Evolutionary conservation across 2,329 filamentous ascomycete genomes (phyloP).

Genomic region (Apiospora sp.): DNA sequence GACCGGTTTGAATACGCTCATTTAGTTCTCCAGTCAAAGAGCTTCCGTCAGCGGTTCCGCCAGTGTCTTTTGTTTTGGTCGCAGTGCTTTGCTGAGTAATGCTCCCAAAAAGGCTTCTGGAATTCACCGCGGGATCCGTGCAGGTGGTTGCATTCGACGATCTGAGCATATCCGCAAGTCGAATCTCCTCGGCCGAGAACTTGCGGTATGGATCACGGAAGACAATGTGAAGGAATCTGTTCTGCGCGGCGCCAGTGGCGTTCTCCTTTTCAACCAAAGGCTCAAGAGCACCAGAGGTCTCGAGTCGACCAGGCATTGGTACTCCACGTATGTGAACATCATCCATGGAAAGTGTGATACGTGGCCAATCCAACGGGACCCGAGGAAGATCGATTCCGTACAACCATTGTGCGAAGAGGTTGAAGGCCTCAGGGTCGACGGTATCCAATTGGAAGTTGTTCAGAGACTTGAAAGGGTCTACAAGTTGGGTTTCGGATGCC

Average conservation of each 20-base stretch:
- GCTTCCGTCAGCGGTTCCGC: not conserved
- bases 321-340: not conserved
- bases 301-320: not conserved
- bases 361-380: not conserved
- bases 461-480: not conserved
- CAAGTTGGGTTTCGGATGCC: too few relatives aligned
- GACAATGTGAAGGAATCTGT: not conserved
- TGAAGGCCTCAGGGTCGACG: conserved; percentile 9
- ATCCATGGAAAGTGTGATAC: not conserved
- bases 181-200: conserved; percentile 15
- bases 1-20: not conserved
- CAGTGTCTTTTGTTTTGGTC: not conserved
- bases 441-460: not conserved
- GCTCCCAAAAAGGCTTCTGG: not conserved
- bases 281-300: not conserved
- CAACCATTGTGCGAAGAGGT: conserved; percentile 13
- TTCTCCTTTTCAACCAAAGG: not conserved
- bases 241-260: not conserved
- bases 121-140: not conserved
- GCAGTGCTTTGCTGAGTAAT: not conserved
- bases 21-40: not conserved
- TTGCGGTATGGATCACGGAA: not conserved
- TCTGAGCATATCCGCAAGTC: not conserved
- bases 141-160: not conserved
- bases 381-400: conserved; percentile 1